Conservation (phyloP, 2,329 filamentous ascomycete genomes). For the Diplodia scrobiculata region DNA sequence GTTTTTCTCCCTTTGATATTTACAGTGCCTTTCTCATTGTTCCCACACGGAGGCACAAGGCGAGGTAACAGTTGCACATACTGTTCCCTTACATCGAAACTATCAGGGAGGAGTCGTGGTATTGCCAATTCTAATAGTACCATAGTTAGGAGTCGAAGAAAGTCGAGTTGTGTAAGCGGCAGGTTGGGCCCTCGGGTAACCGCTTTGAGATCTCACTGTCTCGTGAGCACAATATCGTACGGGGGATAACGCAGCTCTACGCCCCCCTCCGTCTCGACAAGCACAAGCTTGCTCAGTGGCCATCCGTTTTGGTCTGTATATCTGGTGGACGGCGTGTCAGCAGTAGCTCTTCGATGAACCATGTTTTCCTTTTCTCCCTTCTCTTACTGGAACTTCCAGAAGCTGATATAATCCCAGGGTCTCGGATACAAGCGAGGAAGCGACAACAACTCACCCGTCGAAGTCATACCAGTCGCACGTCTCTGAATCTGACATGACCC, state of each 20-base stretch:
- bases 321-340: constrained; percentile 25
- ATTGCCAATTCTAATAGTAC: too few relatives aligned
- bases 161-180: too few relatives aligned
- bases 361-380: too few relatives aligned
- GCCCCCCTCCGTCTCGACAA: constrained; percentile 33
- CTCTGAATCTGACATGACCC: constrained; percentile 36
- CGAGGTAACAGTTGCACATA: too few relatives aligned
- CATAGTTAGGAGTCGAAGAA: too few relatives aligned
- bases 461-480: constrained; percentile 41
- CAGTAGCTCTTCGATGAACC: background rate
- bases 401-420: background rate
- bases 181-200: background rate
- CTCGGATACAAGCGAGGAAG: background rate
- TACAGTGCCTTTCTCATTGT: too few relatives aligned
- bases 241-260: constrained; percentile 40
- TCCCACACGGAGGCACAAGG: too few relatives aligned
- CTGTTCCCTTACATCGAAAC: too few relatives aligned
- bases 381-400: background rate
- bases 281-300: constrained; percentile 39
- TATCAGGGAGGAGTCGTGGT: too few relatives aligned
- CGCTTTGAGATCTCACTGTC: background rate
- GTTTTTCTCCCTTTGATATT: too few relatives aligned
- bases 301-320: constrained; percentile 41
- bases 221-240: constrained; percentile 36
- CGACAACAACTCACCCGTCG: constrained; percentile 35